Base-by-base conservation (phyloP, 2,329 filamentous ascomycete genomes). In the Pseudonectria foliicola region DNA sequence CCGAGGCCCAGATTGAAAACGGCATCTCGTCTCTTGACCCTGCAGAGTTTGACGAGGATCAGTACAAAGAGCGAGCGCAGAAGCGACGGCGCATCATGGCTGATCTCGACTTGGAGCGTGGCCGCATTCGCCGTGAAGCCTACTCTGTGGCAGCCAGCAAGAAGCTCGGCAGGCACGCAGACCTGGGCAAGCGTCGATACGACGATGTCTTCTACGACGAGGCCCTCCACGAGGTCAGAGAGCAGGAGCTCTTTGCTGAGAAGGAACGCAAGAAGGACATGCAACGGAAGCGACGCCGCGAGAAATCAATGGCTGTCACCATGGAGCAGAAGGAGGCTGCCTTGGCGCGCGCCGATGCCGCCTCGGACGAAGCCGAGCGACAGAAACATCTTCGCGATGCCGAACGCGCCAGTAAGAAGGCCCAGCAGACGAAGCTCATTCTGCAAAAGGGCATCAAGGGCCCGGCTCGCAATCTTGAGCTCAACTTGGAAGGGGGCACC, bases 191-290 rank as follows among this genome's bases (percentile, higher is more conserved):
- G 52, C 73, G 81, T 34, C 79, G 85, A 23, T 95, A 85, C 57
- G 77, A 85, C 39, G 73, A 83, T 11, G 68, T 80, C 29, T 80
- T 92, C 57, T 89, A 88, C 54, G 77, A 85, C 13, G 80, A 84
- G 27, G 90, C 92, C 2, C 75, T 90, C 40, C 77, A 84, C 34
- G 83, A 95, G 50, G 90, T 96, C 3, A 85, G 92, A 47, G 83
- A 88, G 42, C 86, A 87, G 46, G 90, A 95, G 59, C 72, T 95
- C 7, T 83, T 84, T 41, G 88, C 90, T 42, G 92, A 98, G 62
- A 98, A 98, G 66, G 92, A 98, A 63, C 86, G 92, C 46, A 98
- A 98, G 70, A 98, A 98, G 68, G 92, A 98, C 56, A 96, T 98
- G 87, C 92, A 98, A 60, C 84, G 92, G 44, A 98, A 96, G 67